Percentiles rank a stretch among this genome's conserved stretches.
Conservation (phyloP, 495 filamentous ascomycete species). For the Apiosordaria backusii region DNA sequence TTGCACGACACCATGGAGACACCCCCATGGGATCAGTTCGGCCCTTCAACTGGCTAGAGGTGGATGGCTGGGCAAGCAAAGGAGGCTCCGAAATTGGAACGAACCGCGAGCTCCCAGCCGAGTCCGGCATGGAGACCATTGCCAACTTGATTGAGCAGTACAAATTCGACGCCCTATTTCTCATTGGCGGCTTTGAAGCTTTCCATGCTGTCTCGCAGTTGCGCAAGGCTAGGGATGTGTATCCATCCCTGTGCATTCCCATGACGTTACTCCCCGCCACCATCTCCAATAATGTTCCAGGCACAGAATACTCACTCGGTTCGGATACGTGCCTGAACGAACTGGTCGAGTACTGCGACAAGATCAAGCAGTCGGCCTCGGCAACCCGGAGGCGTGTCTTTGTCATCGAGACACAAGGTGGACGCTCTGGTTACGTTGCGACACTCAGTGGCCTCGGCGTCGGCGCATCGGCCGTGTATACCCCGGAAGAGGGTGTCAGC, state of each 20-base stretch:
- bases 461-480: conserved; percentile 93
- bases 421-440: conserved; percentile 89
- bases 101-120: conserved; percentile 84
- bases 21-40: conserved; percentile 81
- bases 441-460: conserved; percentile 85
- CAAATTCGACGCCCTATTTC: conserved; percentile 84
- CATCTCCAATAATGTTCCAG: conserved; percentile 97
- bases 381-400: conserved; percentile 90
- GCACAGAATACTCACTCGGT: conserved; percentile 94
- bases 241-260: conserved; percentile 85
- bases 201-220: conserved; percentile 89
- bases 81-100: conserved; percentile 98
- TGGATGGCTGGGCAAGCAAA: conserved; percentile 91
- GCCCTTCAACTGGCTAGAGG: conserved; percentile 85
- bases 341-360: conserved; percentile 94
- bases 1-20: conserved; percentile 85
- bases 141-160: conserved; percentile 81
- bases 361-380: conserved; percentile 93
- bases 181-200: conserved; percentile 95
- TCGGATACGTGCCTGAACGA: conserved; percentile 97
- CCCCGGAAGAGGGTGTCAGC: conserved; percentile 92
- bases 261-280: conserved; percentile 93
- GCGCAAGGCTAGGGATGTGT: conserved; percentile 71
- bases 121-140: conserved; percentile 78
- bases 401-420: conserved; percentile 96